Evolutionary conservation across 2,329 filamentous ascomycete species (phyloP), one percentile per base, ranked within the genome.

Genomic region (Tolypocladium endophyticum): DNA sequence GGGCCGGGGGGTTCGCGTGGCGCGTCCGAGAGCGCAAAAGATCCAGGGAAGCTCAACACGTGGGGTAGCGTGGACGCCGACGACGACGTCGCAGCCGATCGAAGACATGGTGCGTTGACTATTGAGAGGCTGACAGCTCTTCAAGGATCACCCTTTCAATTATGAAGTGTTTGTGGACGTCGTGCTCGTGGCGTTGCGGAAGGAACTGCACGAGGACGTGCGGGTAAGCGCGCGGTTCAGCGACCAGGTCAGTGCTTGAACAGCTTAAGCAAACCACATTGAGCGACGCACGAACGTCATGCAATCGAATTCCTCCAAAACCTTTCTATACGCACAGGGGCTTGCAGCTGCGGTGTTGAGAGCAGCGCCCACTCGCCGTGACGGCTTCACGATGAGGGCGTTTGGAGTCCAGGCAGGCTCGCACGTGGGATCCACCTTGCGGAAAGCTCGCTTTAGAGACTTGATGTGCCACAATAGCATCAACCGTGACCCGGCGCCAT

Each of bases 371-470:
- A 12, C 16, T 33, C 1, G 28, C 20, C 30, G 50, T 23, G 50
- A 54, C 36, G 50, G 50, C 50, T 35, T 54, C 50, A 36, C 50
- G 50, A 35, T 18, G 36, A 55, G 35, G 12, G 12, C n/a, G 23
- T 47, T 43, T 36, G 36, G 56, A 33, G 35, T 14, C 35, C 2
- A 12, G 35, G 1, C 18, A 56, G 38, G 36, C 28, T 28, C 59
- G 55, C 61, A 63, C 60, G 61, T 63, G 61, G 59, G 60, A 55
- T 41, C 55, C 58, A 62, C 57, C 43, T 18, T 30, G 47, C 43
- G 18, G 39, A 53, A 33, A 41, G 18, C 53, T 23, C 53, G 57
- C 52, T 18, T 28, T 36, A 55, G 12, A 59, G 25, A 39, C 28
- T 33, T 25, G n/a, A 20, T 6, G 25, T 57, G 28, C 39, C 12